These are phyloP conservation scores for Rhododendron molle DNA, from an alignment of 148 eudicot species.

Conservation along the genomic window DNA sequence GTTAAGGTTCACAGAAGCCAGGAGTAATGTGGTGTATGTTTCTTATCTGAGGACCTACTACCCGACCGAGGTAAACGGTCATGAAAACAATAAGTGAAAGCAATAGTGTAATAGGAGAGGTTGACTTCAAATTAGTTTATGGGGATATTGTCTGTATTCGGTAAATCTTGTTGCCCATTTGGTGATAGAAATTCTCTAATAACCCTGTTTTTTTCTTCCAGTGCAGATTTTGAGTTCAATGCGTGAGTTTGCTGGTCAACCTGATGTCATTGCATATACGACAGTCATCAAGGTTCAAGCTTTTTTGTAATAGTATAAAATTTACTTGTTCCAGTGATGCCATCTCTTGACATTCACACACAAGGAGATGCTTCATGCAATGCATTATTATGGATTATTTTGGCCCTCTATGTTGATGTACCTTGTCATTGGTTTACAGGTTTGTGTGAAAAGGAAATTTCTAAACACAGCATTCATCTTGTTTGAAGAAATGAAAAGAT, in stretches of 20 bases:
- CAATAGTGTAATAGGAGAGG: neutral
- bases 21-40: neutral
- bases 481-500: slow-evolving; percentile 78
- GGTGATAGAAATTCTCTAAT: slow-evolving; percentile 9
- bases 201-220: slow-evolving; percentile 21
- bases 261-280: slow-evolving; percentile 86
- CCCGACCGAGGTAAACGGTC: neutral
- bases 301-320: neutral
- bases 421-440: slow-evolving; percentile 37
- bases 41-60: neutral
- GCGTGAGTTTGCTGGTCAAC: slow-evolving; percentile 66
- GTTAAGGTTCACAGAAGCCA: neutral
- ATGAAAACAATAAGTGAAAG: neutral
- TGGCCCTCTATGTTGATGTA: slow-evolving; percentile 3
- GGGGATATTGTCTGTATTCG: neutral
- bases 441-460: slow-evolving; percentile 58
- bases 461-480: slow-evolving; percentile 63
- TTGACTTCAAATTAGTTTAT: slow-evolving; percentile 7
- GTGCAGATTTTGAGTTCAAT: slow-evolving; percentile 78
- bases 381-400: neutral
- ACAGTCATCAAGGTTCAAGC: slow-evolving; percentile 73
- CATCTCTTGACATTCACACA: neutral
- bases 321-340: slow-evolving; percentile 10
- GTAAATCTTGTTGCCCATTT: neutral
- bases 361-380: neutral